A percentile compares a stretch with the other conserved stretches of the same genome.
These are phyloP conservation scores for Mangifera indica DNA, from an alignment of 345 rosid genomes.

Conservation along the genomic window DNA sequence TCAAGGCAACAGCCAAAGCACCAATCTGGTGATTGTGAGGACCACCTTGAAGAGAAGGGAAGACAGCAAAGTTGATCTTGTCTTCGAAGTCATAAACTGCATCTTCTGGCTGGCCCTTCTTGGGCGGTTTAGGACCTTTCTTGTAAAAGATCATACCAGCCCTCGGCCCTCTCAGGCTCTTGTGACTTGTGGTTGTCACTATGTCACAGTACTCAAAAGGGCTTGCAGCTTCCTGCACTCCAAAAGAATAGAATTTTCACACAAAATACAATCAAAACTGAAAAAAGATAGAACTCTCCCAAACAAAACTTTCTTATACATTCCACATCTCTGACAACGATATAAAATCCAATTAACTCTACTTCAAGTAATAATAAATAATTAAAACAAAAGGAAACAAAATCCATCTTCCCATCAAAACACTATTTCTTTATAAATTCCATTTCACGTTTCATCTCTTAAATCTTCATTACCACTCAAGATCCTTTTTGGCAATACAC, in stretches of 20 bases:
- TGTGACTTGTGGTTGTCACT: conserved; percentile 99
- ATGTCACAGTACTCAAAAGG: conserved; percentile 96
- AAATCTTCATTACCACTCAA: neutral
- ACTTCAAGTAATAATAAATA: neutral
- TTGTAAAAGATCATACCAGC: conserved; percentile 99
- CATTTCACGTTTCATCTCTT: neutral
- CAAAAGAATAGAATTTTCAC: neutral
- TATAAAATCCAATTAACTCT: neutral
- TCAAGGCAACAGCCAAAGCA: conserved; percentile 96
- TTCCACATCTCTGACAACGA: neutral
- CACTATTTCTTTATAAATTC: neutral
- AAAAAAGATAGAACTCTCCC: neutral
- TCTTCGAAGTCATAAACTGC: conserved; percentile 95
- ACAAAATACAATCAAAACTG: too few relatives aligned
- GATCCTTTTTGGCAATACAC: neutral
- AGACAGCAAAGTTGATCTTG: conserved; percentile 95
- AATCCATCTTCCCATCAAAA: neutral
- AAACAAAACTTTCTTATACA: neutral
- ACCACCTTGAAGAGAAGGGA: conserved; percentile 99
- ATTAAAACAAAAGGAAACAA: neutral
- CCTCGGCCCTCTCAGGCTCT: conserved; percentile 99
- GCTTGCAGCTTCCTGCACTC: conserved; percentile 81
- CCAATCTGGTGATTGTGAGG: conserved; percentile 99
- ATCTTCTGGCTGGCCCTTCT: conserved; percentile 96
- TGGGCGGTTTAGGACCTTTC: conserved; percentile 95